Evolutionary conservation across 106 monocot species (phyloP), one percentile per base, ranked within the genome.

Genomic region (Gastrodia elata): DNA sequence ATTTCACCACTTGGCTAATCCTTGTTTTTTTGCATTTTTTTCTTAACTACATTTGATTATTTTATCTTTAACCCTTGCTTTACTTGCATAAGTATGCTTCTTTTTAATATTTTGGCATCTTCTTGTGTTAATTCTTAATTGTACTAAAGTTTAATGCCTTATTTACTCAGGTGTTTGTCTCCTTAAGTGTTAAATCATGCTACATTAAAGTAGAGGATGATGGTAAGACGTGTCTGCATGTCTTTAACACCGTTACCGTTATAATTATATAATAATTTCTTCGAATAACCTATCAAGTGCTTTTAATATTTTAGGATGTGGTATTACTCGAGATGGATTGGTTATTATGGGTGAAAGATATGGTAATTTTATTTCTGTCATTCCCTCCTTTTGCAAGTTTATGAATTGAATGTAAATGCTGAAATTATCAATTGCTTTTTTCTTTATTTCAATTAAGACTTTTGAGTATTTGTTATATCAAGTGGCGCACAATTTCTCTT

Each of bases 131-230:
- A 65, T 39, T 76, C 39, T 61, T 16, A 49, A 72, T 49, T 27
- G 44, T 52, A 49, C 24, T 44, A 48, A 71, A 33, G 34, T 72
- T 38, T 9, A 44, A 48, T 72, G 46, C 13, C 8, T 2, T 44
- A 40, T 43, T 42, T 72, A 16, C 81, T 79, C 83, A 98, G 97
- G 87, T 98, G 76, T 56, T 72, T 73, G 76, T 93, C 72, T 77
- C 65, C 46, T 32, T 98, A 58, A 85, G 76, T 79, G 61, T 89
- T 49, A 80, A 69, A 70, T 81, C 79, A 68, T 91, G 82, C 48
- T 84, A 79, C 74, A 64, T 93, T 68, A 91, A 93, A 90, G 88
- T 98, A 30, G 86, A 88, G 71, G 97, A 98, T 81, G 79, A 98
- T 85, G 97, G 97, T 98, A 40, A 57, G 84, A 76, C 34, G 40